Evolutionary conservation across 2,329 filamentous ascomycete genomes (phyloP), one percentile per base, ranked within the genome.

Genomic region (Akanthomyces muscarius): DNA sequence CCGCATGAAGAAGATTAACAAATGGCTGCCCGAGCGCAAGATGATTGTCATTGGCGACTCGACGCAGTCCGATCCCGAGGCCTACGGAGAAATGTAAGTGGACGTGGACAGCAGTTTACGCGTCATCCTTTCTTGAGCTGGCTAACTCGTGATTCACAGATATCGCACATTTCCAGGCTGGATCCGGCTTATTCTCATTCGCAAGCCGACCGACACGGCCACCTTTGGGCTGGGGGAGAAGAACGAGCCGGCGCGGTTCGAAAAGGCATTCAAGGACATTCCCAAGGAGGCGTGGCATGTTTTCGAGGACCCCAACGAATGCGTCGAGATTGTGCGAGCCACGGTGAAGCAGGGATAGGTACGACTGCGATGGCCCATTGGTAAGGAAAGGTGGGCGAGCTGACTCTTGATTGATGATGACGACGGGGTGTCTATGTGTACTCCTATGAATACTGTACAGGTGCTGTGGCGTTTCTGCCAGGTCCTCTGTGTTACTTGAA

Each of bases 31-130:
- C 0, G 82, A 83, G 68, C 82, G 90, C 65, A 90, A 89, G 69
- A 88, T 96, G 77, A 85, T 98, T 66, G 88, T 88, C 68, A 87
- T 98, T 67, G 94, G 94, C 0, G 94, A 98, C 75, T 94, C 89
- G 45, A 97, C 93, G 0, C 94, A 97, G 75, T 89, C 86, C 30
- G 94, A 98, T 69, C 93, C 94, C 0, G 94, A 98, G 73, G 86
- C 91, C 0, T 98, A 97, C 71, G 93, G 88, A 33, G 88, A 93
- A 68, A 86, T 91, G 75, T 92, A 83, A 74, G 81, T 74, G 18
- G 28, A 4, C 42, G 5, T 18, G 28, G 28, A 50, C 42, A 8
- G 18, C 53, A 21, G 28, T 18, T 10, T 51, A 3, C 33, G 33
- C 33, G 8, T 41, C 13, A 16, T 6, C 14, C 28, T 23, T 57